These are phyloP conservation scores for Talaromyces nanjingensis DNA, from an alignment of 495 filamentous ascomycete genomes.

Conservation along the genomic window DNA sequence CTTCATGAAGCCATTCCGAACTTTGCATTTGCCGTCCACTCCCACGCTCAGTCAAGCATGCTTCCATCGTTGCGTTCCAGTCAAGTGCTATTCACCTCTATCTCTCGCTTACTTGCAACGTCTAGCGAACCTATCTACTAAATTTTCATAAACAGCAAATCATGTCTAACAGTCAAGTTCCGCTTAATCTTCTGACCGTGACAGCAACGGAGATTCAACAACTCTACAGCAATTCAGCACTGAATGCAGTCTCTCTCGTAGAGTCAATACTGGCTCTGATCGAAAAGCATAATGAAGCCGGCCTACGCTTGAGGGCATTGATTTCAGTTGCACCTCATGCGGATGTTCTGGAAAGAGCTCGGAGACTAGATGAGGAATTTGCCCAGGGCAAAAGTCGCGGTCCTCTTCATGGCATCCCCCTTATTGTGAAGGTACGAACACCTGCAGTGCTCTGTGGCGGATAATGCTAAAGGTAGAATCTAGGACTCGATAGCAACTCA, in stretches of 20 bases:
- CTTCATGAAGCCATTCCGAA: no score
- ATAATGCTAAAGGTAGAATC: not conserved
- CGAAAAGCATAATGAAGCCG: conserved; percentile 31
- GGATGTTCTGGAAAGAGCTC: conserved; percentile 19
- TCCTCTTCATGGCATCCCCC: conserved; percentile 35
- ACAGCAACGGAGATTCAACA: not conserved
- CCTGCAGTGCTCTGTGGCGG: not conserved
- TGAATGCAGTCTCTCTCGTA: conserved; percentile 37
- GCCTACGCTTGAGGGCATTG: conserved; percentile 15
- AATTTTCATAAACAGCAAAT: not conserved
- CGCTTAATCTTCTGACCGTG: not conserved
- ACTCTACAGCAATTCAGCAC: not conserved
- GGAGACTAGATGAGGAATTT: conserved; percentile 27
- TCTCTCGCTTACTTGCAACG: no score
- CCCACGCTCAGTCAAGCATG: no score
- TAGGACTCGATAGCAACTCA: conserved; percentile 16
- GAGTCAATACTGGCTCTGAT: conserved; percentile 42
- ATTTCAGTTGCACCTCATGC: conserved; percentile 28
- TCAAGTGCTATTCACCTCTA: no score
- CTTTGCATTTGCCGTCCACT: no score
- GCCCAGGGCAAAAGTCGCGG: conserved; percentile 20
- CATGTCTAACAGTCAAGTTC: not conserved
- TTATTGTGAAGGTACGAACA: conserved; percentile 24
- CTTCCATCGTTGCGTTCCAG: no score
- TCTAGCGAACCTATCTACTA: no score